Evolutionary conservation across 176 grass and related monocot species (phyloP).

Genomic region (Aegilops sharonensis): DNA sequence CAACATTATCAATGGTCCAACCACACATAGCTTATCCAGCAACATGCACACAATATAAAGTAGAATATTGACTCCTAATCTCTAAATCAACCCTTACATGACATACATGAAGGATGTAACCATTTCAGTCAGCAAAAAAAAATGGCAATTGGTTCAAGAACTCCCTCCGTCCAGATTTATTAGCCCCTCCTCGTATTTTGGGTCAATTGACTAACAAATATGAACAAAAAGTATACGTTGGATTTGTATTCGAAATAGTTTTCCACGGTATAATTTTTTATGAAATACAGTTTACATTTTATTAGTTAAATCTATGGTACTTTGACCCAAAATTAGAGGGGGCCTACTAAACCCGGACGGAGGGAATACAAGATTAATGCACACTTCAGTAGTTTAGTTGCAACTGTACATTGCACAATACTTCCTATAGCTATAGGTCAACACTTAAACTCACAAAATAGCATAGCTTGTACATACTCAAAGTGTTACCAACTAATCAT

Average conservation of each 20-base stretch:
- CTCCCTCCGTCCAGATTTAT: too few species aligned
- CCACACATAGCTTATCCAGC: background rate
- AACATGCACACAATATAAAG: background rate
- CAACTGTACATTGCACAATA: background rate
- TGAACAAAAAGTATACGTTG: too few species aligned
- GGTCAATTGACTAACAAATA: too few species aligned
- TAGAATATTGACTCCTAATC: background rate
- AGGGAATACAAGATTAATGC: background rate
- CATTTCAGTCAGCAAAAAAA: background rate
- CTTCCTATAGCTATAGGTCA: background rate
- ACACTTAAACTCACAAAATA: background rate
- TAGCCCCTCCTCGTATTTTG: too few species aligned
- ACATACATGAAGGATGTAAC: background rate
- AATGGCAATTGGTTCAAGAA: background rate
- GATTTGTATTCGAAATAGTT: too few species aligned
- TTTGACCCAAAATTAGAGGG: too few species aligned
- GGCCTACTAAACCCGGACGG: too few species aligned
- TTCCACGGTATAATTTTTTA: too few species aligned
- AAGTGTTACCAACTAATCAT: background rate
- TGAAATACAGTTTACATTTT: too few species aligned
- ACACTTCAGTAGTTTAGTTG: background rate
- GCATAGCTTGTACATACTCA: background rate
- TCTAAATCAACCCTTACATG: background rate
- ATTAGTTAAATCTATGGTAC: too few species aligned
- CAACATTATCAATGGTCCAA: background rate